A percentile compares a stretch with the other conserved stretches of the same genome.
phyloP scores from a whole-genome alignment of 1,284 basidiomycete species.

The Trametes versicolor region DNA sequence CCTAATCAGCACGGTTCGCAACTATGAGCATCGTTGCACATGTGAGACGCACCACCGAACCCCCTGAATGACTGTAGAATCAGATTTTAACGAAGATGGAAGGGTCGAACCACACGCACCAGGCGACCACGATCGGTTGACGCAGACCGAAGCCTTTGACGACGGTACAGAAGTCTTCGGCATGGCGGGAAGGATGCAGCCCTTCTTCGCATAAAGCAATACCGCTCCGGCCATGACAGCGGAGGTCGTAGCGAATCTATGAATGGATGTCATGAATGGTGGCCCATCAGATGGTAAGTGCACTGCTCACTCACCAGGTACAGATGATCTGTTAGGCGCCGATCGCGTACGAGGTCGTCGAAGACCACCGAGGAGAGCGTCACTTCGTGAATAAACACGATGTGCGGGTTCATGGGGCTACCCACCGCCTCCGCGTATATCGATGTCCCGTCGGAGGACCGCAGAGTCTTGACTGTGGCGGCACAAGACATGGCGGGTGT shows the following conservation, averaged over 20 bases:
- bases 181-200: constrained; percentile 36
- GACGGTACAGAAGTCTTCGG: constrained; percentile 43
- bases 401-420: constrained; percentile 46
- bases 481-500: constrained; percentile 17
- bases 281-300: constrained; percentile 8
- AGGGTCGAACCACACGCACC: constrained; percentile 34
- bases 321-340: constrained; percentile 40
- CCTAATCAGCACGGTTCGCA: constrained; percentile 13
- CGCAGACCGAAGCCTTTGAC: constrained; percentile 37
- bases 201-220: constrained; percentile 32
- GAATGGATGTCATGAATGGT: not conserved
- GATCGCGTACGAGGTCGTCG: constrained; percentile 46
- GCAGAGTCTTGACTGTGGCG: constrained; percentile 26
- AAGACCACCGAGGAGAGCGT: constrained; percentile 45
- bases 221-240: constrained; percentile 45
- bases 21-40: not conserved
- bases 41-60: constrained; percentile 26
- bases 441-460: constrained; percentile 36
- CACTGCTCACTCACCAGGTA: constrained; percentile 44
- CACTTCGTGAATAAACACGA: constrained; percentile 53
- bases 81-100: constrained; percentile 10
- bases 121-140: constrained; percentile 40
- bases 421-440: constrained; percentile 50
- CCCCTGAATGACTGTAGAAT: constrained; percentile 20
- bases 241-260: constrained; percentile 47